Conservation (phyloP, 306 rosid genomes). For the Morella rubra region DNA sequence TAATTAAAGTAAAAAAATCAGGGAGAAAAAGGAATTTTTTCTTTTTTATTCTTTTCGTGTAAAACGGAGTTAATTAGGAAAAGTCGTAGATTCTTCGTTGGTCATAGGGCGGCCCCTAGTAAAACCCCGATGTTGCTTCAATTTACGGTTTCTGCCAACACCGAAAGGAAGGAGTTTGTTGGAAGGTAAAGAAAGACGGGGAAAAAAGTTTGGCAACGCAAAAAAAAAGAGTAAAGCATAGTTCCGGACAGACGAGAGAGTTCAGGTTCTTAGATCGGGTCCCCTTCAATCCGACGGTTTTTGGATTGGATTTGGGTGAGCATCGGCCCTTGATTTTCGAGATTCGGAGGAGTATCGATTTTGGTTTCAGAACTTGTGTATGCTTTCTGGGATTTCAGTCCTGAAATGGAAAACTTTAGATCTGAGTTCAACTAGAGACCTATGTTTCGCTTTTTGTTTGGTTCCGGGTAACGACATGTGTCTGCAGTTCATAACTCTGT, state of each 20-base stretch:
- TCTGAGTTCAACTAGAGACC: background rate
- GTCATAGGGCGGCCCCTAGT: constrained; percentile 17
- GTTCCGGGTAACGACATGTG: background rate
- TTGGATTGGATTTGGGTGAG: background rate
- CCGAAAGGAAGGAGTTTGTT: constrained; percentile 17
- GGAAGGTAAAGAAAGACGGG: background rate
- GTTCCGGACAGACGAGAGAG: background rate
- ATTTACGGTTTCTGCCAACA: constrained; percentile 43
- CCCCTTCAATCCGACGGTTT: background rate
- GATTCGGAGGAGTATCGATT: background rate
- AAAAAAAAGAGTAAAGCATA: background rate
- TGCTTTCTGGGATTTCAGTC: background rate
- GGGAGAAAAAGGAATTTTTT: too few species aligned
- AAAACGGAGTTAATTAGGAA: constrained; percentile 7
- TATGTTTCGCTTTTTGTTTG: background rate
- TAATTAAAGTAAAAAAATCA: background rate
- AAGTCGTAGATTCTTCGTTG: constrained; percentile 40
- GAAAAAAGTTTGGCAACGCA: background rate
- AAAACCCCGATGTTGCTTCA: constrained; percentile 15
- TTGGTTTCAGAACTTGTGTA: background rate
- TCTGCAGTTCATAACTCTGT: background rate
- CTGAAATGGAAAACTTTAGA: background rate
- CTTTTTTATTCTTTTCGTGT: background rate
- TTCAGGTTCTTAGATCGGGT: constrained; percentile 1
- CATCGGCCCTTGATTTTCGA: background rate